phyloP scores from a whole-genome alignment of 805 yeast genomes.

The Spathaspora boniae region DNA sequence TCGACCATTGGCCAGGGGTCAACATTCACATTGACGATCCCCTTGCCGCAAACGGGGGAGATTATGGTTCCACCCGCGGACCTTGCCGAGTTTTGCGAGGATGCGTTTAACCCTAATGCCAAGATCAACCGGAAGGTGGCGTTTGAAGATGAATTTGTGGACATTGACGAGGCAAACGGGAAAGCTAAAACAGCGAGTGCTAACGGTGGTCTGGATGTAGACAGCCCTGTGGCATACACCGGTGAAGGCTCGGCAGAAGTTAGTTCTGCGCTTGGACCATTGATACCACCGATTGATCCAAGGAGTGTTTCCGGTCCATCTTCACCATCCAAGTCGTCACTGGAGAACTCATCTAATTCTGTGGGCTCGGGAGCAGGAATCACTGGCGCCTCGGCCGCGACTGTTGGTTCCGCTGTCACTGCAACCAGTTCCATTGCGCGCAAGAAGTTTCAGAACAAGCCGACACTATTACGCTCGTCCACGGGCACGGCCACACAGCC shows the following conservation, averaged over 20 bases:
- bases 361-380: constrained; percentile 6
- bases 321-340: no score
- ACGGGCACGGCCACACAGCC: constrained; percentile 4
- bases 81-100: constrained; percentile 50
- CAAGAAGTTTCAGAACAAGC: no score
- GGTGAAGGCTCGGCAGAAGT: background rate
- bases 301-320: no score
- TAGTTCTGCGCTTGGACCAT: background rate
- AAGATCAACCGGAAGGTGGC: constrained; percentile 50
- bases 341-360: no score
- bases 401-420: constrained; percentile 1
- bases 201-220: background rate
- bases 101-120: constrained; percentile 60
- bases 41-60: constrained; percentile 65
- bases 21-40: constrained; percentile 76
- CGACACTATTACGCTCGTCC: no score
- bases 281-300: no score
- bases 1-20: constrained; percentile 82
- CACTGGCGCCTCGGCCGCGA: background rate
- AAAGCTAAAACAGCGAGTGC: no score
- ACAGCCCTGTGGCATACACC: background rate
- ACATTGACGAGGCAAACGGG: constrained; percentile 6
- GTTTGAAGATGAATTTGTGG: constrained; percentile 23
- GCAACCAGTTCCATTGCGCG: background rate
- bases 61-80: constrained; percentile 36